Conservation (phyloP, 2,329 filamentous ascomycete species). For the Elsinoe batatas region DNA sequence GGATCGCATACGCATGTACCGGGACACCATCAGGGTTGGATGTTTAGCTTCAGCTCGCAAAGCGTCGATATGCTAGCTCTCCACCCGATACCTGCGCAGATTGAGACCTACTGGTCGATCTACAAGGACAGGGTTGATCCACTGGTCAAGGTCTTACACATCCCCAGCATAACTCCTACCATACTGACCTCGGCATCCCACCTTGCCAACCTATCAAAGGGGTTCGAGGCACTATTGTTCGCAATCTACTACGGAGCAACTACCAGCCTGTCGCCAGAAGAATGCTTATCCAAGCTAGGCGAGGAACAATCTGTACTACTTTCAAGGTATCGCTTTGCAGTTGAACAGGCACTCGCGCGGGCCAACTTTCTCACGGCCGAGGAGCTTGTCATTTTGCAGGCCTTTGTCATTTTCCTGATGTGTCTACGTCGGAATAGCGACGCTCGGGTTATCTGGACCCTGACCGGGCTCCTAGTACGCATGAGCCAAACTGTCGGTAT, state of each 20-base stretch:
- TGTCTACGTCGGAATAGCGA: constrained; percentile 43
- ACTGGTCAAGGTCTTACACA: constrained; percentile 60
- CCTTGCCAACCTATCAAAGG: constrained; percentile 48
- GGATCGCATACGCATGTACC: constrained; percentile 28
- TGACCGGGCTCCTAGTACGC: constrained; percentile 48
- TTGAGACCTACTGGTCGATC: constrained; percentile 58
- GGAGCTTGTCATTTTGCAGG: constrained; percentile 52
- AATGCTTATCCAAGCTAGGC: constrained; percentile 41
- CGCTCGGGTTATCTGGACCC: constrained; percentile 46
- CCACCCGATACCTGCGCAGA: constrained; percentile 57
- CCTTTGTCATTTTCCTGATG: constrained; percentile 52
- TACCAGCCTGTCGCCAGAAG: constrained; percentile 40
- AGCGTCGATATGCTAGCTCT: constrained; percentile 55
- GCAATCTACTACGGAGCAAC: constrained; percentile 52
- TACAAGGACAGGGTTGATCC: constrained; percentile 68
- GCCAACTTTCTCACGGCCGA: constrained; percentile 54
- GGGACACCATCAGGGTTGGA: constrained; percentile 58
- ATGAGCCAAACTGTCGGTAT: constrained; percentile 52
- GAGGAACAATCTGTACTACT: constrained; percentile 43
- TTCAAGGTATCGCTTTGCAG: constrained; percentile 50
- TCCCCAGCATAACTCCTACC: constrained; percentile 53
- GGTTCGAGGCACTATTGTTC: constrained; percentile 51
- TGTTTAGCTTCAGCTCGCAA: constrained; percentile 63
- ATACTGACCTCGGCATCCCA: constrained; percentile 53
- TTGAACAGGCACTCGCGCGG: constrained; percentile 54